phyloP scores from a whole-genome alignment of 1,284 basidiomycete genomes.

The Cerrena zonata region DNA sequence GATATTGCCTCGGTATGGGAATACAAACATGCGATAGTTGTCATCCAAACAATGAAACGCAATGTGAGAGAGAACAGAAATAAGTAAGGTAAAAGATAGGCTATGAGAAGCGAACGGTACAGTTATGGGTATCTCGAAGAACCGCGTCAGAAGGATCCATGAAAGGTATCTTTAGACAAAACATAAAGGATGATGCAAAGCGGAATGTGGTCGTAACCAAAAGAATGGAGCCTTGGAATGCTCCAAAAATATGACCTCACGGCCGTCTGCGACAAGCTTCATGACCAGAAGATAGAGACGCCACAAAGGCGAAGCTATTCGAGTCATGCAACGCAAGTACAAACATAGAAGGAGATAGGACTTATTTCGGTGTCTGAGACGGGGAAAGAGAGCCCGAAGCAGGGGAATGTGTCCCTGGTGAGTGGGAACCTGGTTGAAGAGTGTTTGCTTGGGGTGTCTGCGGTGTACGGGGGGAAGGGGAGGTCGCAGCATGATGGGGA shows the following conservation, averaged over 20 bases:
- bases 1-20: neutral
- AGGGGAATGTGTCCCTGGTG: slow-evolving; percentile 5
- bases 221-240: too few relatives aligned
- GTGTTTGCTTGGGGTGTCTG: slow-evolving; percentile 3
- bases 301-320: neutral
- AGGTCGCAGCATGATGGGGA: slow-evolving; percentile 10
- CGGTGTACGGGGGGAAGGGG: slow-evolving; percentile 16
- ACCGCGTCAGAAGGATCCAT: neutral
- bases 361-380: slow-evolving; percentile 16
- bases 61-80: neutral
- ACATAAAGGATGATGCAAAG: neutral
- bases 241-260: neutral
- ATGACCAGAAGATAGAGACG: neutral
- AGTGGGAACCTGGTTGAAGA: neutral
- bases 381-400: slow-evolving; percentile 9
- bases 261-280: neutral
- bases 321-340: neutral
- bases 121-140: neutral
- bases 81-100: neutral
- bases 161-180: neutral
- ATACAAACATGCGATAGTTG: neutral
- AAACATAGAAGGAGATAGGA: neutral
- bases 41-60: neutral
- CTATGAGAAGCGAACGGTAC: neutral
- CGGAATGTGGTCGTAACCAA: too few relatives aligned